A percentile compares a stretch with the other conserved stretches of the same genome.
phyloP scores from a whole-genome alignment of 176 grass and related monocot species.

The Cymbopogon citratus region DNA sequence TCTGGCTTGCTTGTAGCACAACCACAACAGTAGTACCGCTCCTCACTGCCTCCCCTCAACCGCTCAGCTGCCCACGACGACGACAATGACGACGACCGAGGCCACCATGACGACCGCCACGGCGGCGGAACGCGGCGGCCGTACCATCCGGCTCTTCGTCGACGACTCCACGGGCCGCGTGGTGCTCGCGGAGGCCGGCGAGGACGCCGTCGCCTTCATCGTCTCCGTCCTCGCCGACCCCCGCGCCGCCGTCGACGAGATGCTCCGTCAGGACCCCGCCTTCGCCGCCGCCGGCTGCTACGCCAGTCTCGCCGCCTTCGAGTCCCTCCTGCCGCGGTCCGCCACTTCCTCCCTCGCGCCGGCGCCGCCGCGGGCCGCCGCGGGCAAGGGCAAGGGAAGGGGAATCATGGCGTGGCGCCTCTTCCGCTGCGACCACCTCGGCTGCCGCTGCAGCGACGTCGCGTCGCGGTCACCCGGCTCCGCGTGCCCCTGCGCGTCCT shows the following conservation, averaged over 20 bases:
- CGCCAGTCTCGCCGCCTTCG: background rate
- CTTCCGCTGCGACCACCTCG: background rate
- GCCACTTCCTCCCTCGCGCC: background rate
- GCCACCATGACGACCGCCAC: no score
- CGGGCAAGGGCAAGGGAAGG: background rate
- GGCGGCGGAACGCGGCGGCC: no score
- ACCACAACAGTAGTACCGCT: no score
- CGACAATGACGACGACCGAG: no score
- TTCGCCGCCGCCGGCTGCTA: background rate
- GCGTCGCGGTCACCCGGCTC: background rate
- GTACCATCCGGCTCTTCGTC: background rate
- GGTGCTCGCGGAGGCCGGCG: background rate
- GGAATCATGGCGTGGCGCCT: background rate
- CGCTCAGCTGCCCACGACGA: no score
- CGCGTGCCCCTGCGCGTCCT: background rate
- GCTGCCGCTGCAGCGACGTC: background rate
- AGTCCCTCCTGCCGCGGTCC: background rate
- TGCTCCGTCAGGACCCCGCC: background rate
- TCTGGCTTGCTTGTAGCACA: no score
- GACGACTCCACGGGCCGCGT: background rate
- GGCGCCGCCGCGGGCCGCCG: background rate
- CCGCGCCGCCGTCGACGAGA: no score
- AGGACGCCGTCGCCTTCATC: slow-evolving; percentile 4
- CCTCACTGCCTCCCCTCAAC: no score
- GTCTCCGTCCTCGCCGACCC: background rate